Conservation (phyloP, 192 early-diverging fungal genomes). For the Rhizoclosmatium globosum region DNA sequence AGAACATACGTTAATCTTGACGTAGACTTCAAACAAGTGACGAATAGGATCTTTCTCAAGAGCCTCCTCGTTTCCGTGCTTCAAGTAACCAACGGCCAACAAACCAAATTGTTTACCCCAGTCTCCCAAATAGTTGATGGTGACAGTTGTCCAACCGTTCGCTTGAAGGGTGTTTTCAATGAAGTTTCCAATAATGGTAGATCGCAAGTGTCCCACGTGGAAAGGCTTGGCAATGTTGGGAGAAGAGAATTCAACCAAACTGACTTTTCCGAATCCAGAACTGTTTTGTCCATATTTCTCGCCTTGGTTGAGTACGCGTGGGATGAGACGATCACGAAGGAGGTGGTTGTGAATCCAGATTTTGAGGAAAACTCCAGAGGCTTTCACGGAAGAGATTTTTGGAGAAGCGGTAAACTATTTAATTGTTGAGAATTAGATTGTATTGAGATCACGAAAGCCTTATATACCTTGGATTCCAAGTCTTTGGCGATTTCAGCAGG, state of each 20-base stretch:
- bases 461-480: conserved; percentile 33
- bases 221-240: conserved; percentile 99
- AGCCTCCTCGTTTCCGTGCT: conserved; percentile 82
- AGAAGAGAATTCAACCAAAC: conserved; percentile 91
- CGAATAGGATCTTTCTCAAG: conserved; percentile 84
- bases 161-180: conserved; percentile 82
- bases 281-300: conserved; percentile 38
- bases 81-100: conserved; percentile 87
- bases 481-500: conserved; percentile 44
- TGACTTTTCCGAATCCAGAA: conserved; percentile 68
- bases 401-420: conserved; percentile 4
- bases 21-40: conserved; percentile 94
- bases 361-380: conserved; percentile 39
- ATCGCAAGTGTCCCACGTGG: conserved; percentile 97
- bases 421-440: not conserved
- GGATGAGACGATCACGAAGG: conserved; percentile 40
- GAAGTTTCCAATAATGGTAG: conserved; percentile 97
- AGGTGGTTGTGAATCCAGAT: conserved; percentile 38
- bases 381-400: conserved; percentile 14
- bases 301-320: conserved; percentile 35
- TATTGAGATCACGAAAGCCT: not conserved
- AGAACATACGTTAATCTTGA: conserved; percentile 74
- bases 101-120: conserved; percentile 99
- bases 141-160: conserved; percentile 89
- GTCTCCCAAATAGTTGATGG: conserved; percentile 98